These are phyloP conservation scores for Seiridium cupressi DNA, from an alignment of 2,329 filamentous ascomycete species.

Conservation along the genomic window DNA sequence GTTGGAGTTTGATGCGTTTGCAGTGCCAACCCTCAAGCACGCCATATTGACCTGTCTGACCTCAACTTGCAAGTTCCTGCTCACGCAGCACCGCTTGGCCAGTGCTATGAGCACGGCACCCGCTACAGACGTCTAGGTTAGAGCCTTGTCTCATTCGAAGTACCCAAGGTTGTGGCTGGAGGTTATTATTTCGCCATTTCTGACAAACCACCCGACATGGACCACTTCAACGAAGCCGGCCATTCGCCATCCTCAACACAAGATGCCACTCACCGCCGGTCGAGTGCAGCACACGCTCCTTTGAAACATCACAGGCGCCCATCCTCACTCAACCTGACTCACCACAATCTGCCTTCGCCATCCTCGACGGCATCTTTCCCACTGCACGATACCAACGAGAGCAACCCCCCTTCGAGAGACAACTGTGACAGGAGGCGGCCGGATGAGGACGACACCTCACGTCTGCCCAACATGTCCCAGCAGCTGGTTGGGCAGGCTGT, in stretches of 20 bases:
- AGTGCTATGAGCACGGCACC: conserved; percentile 6
- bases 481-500: conserved; percentile 76
- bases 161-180: neutral
- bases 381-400: conserved; percentile 14
- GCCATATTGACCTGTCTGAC: conserved; percentile 7
- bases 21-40: conserved; percentile 3
- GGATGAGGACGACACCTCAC: conserved; percentile 46
- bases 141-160: neutral
- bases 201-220: conserved; percentile 12
- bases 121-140: neutral
- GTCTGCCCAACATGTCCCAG: conserved; percentile 56
- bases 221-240: conserved; percentile 14
- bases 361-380: conserved; percentile 11
- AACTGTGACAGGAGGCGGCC: conserved; percentile 51
- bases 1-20: neutral
- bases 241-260: conserved; percentile 13
- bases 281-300: conserved; percentile 16
- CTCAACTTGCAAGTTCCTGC: neutral
- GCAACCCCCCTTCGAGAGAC: conserved; percentile 30
- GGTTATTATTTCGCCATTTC: conserved; percentile 6
- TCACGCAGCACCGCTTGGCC: conserved; percentile 5
- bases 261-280: conserved; percentile 18
- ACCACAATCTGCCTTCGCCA: conserved; percentile 8
- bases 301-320: neutral
- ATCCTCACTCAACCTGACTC: neutral